Evolutionary conservation across 2,329 filamentous ascomycete species (phyloP), one percentile per base, ranked within the genome.

Genomic region (Ophiostoma sp.): DNA sequence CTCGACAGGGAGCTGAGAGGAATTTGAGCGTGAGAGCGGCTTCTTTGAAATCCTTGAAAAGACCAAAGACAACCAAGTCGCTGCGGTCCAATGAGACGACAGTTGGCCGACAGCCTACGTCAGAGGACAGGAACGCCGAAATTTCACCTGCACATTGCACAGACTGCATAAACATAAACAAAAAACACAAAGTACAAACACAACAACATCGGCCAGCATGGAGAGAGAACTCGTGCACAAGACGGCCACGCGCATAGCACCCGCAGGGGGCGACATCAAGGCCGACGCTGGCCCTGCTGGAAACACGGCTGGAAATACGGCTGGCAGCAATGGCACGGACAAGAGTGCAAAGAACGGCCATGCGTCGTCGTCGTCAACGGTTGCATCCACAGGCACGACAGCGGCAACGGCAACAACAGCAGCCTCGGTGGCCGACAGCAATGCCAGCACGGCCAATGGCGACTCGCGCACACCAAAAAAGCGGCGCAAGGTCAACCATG

Each of bases 401-500:
- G n/a, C 33, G 10, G 33, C 62, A 23, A 8, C 31, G 31, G 4
- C 60, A 4, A 33, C 27, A 17, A 41, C 62, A 23, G 62, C 20
- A 7, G 60, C 68, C 23, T 39, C 39, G 31, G 70, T 35, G 8
- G 60, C 60, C 71, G 57, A 72, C 71, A 62, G 72, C 33, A 74
- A 76, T 74, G 73, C 76, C n/a, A 39, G 69, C 23, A 52, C 36
- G 33, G 66, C 65, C 65, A 71, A 72, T 73, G 68, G 78, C 54
- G 77, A 79, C 72, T 72, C 75, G 72, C 84, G 86, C 79, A 91
- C 87, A 78, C 89, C 90, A 67, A 94, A 92, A 83, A 94, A 93
- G 85, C 86, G 91, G 81, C 90, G 91, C 83, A 94, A 94, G 83
- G 91, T 94, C 75, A 94, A 93, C 83, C 91, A 94, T 82, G 91